Evolutionary conservation across 169 alveolate species (phyloP).

Genomic region (Eimeria tenella): DNA sequence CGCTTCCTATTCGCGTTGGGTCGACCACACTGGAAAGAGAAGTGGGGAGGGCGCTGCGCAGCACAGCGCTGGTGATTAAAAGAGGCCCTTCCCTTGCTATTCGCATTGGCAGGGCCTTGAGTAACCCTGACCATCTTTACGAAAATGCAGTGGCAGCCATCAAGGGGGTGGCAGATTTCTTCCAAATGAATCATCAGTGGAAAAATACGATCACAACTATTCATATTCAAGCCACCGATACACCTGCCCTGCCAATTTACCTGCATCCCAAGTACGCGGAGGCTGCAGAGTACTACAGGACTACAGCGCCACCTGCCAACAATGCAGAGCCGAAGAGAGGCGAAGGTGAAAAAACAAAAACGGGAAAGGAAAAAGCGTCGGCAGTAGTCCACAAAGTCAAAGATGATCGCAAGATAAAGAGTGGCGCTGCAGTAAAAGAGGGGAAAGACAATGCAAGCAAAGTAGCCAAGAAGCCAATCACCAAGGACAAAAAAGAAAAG

Average conservation of each 20-base stretch:
- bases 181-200: slow-evolving; percentile 78
- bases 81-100: slow-evolving; percentile 81
- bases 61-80: slow-evolving; percentile 75
- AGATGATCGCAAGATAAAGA: neutral
- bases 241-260: slow-evolving; percentile 83
- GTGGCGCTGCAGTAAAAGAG: neutral
- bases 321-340: neutral
- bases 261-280: slow-evolving; percentile 46
- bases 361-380: neutral
- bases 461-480: neutral
- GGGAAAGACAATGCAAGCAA: neutral
- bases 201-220: slow-evolving; percentile 78
- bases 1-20: slow-evolving; percentile 52
- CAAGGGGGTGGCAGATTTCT: slow-evolving; percentile 73
- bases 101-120: slow-evolving; percentile 81
- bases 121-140: slow-evolving; percentile 73
- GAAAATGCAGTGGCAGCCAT: slow-evolving; percentile 80
- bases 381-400: neutral
- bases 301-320: neutral
- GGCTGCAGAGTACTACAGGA: slow-evolving; percentile 49
- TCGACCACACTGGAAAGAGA: slow-evolving; percentile 73
- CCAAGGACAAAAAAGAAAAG: neutral
- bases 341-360: neutral
- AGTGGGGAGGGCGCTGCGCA: slow-evolving; percentile 76
- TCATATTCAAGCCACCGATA: slow-evolving; percentile 82